Conservation (phyloP, 176 grass and related monocot genomes). For the sorghum (Sorghum bicolor) region DNA sequence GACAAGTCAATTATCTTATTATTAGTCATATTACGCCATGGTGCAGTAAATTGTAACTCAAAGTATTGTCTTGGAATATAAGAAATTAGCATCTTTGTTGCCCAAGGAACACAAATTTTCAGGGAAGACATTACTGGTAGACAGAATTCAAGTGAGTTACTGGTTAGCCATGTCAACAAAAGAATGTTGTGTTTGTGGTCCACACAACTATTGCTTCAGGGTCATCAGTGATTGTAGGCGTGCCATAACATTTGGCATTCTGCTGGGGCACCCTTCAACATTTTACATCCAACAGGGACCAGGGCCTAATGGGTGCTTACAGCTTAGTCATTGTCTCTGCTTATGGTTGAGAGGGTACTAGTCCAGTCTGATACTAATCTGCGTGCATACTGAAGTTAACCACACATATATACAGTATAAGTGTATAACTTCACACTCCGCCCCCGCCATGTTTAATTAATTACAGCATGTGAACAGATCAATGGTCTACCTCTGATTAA, state of each 20-base stretch:
- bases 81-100: background rate
- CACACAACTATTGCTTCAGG: background rate
- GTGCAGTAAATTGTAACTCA: background rate
- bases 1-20: background rate
- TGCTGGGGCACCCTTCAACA: background rate
- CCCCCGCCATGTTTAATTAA: background rate
- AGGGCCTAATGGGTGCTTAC: background rate
- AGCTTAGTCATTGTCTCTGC: background rate
- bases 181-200: constrained; percentile 21
- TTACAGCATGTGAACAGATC: too few species aligned
- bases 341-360: background rate
- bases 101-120: background rate
- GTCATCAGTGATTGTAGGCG: background rate
- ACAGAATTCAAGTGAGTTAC: background rate
- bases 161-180: background rate
- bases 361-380: background rate
- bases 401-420: background rate
- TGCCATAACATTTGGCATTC: background rate
- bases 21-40: background rate
- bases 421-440: background rate
- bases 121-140: background rate
- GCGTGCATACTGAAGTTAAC: background rate
- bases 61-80: background rate
- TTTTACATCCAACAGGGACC: background rate
- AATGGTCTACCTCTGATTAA: background rate